A percentile compares a stretch with the other conserved stretches of the same genome.
Conservation (phyloP, 345 rosid genomes). For the Camelina hispida region DNA sequence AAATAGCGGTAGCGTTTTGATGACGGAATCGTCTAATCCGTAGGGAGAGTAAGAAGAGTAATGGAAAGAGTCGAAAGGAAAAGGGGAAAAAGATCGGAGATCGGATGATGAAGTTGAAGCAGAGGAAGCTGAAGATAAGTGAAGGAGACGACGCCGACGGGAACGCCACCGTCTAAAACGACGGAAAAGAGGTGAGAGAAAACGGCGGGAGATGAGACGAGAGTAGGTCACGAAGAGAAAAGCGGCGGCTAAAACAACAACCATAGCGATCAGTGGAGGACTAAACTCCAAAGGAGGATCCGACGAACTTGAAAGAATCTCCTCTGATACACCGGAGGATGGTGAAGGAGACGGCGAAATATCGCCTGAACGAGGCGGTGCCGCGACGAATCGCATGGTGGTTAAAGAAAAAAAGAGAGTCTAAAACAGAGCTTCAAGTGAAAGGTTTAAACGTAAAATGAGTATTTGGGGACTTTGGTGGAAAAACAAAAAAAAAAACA, state of each 20-base stretch:
- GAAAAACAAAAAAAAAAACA: not conserved
- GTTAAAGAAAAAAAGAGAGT: conserved; percentile 2
- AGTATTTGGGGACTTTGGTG: conserved; percentile 5
- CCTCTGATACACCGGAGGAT: not conserved
- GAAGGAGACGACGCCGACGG: conserved; percentile 54
- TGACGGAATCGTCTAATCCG: conserved; percentile 87
- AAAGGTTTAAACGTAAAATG: conserved; percentile 40
- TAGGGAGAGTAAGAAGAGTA: conserved; percentile 62
- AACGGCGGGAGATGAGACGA: conserved; percentile 78
- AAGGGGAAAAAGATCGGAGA: conserved; percentile 54
- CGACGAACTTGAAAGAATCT: conserved; percentile 39
- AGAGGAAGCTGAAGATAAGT: conserved; percentile 54
- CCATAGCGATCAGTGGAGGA: conserved; percentile 95
- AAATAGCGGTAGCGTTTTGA: conserved; percentile 79
- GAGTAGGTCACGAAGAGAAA: conserved; percentile 76
- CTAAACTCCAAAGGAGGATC: conserved; percentile 72
- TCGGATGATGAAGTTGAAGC: conserved; percentile 56
- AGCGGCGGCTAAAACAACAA: conserved; percentile 79
- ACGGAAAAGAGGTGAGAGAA: conserved; percentile 54
- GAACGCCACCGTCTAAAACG: conserved; percentile 52
- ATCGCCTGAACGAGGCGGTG: conserved; percentile 31
- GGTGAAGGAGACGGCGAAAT: conserved; percentile 43
- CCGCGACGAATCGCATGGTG: conserved; percentile 42
- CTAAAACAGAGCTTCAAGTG: conserved; percentile 37
- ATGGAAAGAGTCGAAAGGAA: conserved; percentile 58